phyloP scores from a whole-genome alignment of 192 early-diverging fungal species.

The Coemansia sp. region DNA sequence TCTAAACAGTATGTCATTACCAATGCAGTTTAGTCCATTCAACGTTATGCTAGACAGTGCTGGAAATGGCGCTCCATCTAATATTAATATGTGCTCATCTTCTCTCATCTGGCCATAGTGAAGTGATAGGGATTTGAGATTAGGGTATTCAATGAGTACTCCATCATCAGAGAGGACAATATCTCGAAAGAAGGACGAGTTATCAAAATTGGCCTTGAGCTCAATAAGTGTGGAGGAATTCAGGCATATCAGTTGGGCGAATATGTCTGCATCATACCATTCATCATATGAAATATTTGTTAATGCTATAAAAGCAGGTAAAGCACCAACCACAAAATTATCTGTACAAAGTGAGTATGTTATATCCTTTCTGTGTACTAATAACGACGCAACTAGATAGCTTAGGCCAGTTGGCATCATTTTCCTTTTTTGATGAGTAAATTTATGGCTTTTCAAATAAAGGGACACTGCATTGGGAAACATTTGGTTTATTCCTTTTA shows the following conservation, averaged over 20 bases:
- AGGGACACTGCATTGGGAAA: not conserved
- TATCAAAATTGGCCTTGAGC: not conserved
- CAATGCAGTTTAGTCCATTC: not conserved
- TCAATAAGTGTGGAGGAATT: not conserved
- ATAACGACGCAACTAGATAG: not conserved
- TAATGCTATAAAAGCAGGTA: not conserved
- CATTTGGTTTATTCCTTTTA: not conserved
- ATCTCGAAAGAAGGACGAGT: not conserved
- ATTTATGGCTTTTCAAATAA: not conserved
- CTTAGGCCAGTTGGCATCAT: not conserved
- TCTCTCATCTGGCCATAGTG: not conserved
- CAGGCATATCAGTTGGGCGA: not conserved
- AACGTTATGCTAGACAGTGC: not conserved
- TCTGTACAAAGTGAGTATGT: not conserved
- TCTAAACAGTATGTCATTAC: not conserved
- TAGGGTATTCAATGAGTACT: not conserved
- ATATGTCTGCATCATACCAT: not conserved
- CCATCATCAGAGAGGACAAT: not conserved
- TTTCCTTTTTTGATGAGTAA: not conserved
- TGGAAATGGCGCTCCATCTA: slow-evolving; percentile 4
- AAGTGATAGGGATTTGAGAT: not conserved
- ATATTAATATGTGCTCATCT: not conserved
- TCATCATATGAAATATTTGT: not conserved
- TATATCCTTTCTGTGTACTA: not conserved
- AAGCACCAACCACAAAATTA: not conserved